Base-by-base conservation (phyloP, 75 land plant species). In the Pinus albicaulis region DNA sequence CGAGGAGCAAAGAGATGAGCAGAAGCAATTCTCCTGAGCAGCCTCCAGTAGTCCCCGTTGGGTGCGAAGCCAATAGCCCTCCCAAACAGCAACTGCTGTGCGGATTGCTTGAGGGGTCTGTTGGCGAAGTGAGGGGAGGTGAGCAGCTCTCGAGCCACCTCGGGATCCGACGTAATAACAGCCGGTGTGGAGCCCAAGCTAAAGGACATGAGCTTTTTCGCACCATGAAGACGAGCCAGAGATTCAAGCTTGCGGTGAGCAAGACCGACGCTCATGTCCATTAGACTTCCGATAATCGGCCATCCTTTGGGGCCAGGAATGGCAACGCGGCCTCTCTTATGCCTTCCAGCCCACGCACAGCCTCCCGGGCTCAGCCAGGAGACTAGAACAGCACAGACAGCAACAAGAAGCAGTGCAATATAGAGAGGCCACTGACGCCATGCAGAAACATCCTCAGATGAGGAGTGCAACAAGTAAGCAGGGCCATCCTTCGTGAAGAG, bases 51-150 rank as follows among this genome's bases (percentile, higher is more conserved):
- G 5, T 83, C 57, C 16, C 91, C 95, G 22, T 73, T 78, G 0
- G 92, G 92, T 0, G 94, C 88, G 58, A 92, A 89, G 25, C 91
- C 91, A 7, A 92, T 92, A 26, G 91, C 92, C 7, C 89, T 76
- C 70, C 74, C 80, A 63, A 92, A 92, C 79, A 92, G 82, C 25
- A 92, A 86, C 68, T 69, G 57, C 62, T 81, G 72, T 23, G 95
- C 90, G 8, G 89, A 88, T 36, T 86, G 80, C 79, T 90, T 92
- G 55, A 90, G 73, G 1, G 92, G 95, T 53, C 92, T 84, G 74
- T 88, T 80, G 7, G 89, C 89, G 66, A 92, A 88, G 77, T 76
- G 36, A 5, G 90, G 76, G 69, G 80, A 77, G 56, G 77, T 65
- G 20, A 92, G 81, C 69, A 92, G 74, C 77, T 92, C 95, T 0